A percentile compares a stretch with the other conserved stretches of the same genome.
Conservation (phyloP, 1,284 basidiomycete species). For the Xerocomus amazonicus region DNA sequence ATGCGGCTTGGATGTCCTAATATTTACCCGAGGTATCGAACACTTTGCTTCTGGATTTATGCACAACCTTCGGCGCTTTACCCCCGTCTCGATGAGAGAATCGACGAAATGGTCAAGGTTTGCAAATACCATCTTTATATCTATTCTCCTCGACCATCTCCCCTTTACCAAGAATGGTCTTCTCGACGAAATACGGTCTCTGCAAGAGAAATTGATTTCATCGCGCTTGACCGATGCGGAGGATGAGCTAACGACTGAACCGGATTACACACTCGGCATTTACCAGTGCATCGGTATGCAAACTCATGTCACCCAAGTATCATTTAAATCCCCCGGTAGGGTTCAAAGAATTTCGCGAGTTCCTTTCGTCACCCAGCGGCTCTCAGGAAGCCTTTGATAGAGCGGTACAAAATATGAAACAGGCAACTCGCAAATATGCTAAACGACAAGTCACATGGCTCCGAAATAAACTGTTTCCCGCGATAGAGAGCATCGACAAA, state of each 20-base stretch:
- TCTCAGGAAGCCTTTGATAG: slow-evolving; percentile 47
- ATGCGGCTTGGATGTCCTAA: not conserved
- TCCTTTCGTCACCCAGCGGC: slow-evolving; percentile 44
- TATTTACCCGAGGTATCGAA: slow-evolving; percentile 58
- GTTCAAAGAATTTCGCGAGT: slow-evolving; percentile 84
- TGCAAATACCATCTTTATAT: not conserved
- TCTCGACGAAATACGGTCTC: slow-evolving; percentile 71
- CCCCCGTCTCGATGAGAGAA: slow-evolving; percentile 70
- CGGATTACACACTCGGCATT: slow-evolving; percentile 77
- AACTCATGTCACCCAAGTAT: not conserved
- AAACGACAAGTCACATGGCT: slow-evolving; percentile 93
- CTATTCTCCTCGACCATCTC: slow-evolving; percentile 6
- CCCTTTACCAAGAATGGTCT: slow-evolving; percentile 63
- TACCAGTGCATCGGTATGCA: slow-evolving; percentile 88
- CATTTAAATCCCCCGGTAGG: slow-evolving; percentile 45
- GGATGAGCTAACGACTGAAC: slow-evolving; percentile 9
- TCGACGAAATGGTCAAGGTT: slow-evolving; percentile 90
- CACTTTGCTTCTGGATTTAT: slow-evolving; percentile 91
- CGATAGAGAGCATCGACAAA: slow-evolving; percentile 51
- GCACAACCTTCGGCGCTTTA: slow-evolving; percentile 67
- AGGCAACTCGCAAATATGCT: slow-evolving; percentile 88
- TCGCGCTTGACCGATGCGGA: not conserved
- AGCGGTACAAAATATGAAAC: slow-evolving; percentile 80
- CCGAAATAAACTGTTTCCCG: slow-evolving; percentile 84
- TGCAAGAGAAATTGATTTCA: slow-evolving; percentile 39